These are phyloP conservation scores for Aspergillus bertholletiae DNA, from an alignment of 495 filamentous ascomycete species.

Conservation along the genomic window DNA sequence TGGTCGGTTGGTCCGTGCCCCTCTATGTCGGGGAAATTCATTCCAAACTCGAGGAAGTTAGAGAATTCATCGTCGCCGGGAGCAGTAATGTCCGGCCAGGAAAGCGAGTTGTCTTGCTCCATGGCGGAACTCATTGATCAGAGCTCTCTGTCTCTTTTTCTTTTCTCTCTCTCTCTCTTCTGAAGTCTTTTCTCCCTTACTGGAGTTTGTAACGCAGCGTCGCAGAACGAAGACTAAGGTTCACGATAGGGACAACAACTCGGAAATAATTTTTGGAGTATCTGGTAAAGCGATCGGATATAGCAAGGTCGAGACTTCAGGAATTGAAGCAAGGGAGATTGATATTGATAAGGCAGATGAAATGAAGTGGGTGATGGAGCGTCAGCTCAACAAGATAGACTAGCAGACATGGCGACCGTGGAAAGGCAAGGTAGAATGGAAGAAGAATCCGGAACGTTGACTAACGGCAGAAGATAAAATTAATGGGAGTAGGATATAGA, in stretches of 20 bases:
- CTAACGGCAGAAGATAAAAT: not conserved
- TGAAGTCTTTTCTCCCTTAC: not conserved
- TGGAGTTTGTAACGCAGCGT: not conserved
- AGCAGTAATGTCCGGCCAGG: slow-evolving; percentile 39
- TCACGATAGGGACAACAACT: not conserved
- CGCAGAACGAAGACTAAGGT: not conserved
- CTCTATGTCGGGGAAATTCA: slow-evolving; percentile 47
- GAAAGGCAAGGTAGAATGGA: not conserved
- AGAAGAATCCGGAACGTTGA: not conserved
- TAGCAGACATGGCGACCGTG: slow-evolving; percentile 3
- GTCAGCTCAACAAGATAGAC: not conserved
- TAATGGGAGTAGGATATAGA: not conserved
- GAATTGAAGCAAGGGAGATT: not conserved
- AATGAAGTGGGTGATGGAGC: not conserved
- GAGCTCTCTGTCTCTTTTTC: not conserved
- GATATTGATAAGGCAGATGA: not conserved
- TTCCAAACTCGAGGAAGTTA: slow-evolving; percentile 52
- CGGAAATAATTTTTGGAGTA: not conserved
- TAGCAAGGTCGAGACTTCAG: not conserved
- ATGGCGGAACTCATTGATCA: slow-evolving; percentile 18
- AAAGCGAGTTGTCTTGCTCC: slow-evolving; percentile 39
- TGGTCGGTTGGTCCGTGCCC: slow-evolving; percentile 35
- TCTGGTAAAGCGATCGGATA: not conserved
- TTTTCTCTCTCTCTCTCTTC: not conserved
- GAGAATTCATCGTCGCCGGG: slow-evolving; percentile 49